Base-by-base conservation (phyloP, 1,139 yeast species). In the Yamadazyma pseudoaaseri region DNA sequence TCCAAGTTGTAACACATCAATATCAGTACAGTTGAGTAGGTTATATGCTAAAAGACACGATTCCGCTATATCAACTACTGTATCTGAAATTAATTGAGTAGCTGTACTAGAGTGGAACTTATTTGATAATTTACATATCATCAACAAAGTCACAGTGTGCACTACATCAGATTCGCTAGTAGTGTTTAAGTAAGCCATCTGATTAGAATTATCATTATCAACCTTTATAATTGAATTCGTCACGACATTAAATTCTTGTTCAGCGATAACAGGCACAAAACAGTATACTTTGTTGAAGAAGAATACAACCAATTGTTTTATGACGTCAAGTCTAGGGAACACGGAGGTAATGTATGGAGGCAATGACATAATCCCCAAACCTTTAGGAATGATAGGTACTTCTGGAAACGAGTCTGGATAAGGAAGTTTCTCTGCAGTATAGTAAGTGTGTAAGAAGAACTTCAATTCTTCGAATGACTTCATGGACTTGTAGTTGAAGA, bases 191-290 rank as follows among this genome's bases (percentile, higher is more conserved):
- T 18, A n/a, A 9, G 18, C 5, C 8, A 17, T 24, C 16, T 15
- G 17, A 3, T 20, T 10, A 16, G 14, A 7, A 17, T 23, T 16
- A 5, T 4, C 10, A 3, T 14, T 9, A 21, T 11, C 17, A 5
- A 16, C 4, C 11, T 14, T 20, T 12, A 28, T 15, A 4, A 28
- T 9, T 4, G 10, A 6, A n/a, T 7, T 7, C 4, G 25, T 13
- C 3, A 24, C 13, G 6, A 11, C 16, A 12, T 12, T 13, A 22
- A 32, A 36, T 11, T 22, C 24, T 5, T 9, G n/a, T 21, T 33
- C 32, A 16, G 26, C 30, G n/a, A 36, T 8, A 7, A 30, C 29
- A 2, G 39, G 39, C 5, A 33, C 31, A n/a, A 33, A 27, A 8
- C 31, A 30, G 11, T 27, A 33, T 6, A 36, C 12, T 11, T 24